Base-by-base conservation (phyloP, 257 asterid species). In the Nicotiana knightiana region DNA sequence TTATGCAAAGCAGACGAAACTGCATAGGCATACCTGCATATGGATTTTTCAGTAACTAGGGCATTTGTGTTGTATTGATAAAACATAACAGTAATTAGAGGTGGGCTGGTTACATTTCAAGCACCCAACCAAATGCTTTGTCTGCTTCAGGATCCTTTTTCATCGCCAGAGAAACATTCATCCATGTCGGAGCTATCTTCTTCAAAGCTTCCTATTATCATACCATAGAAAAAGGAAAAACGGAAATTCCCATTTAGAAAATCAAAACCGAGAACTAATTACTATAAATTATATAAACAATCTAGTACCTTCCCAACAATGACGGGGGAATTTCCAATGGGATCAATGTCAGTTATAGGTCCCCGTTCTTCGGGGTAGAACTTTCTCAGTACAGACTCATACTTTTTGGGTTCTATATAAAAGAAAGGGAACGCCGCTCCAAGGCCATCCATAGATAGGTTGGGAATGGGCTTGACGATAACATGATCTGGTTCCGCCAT, bases 71-170 rank as follows among this genome's bases (percentile, higher is more conserved):
- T 26, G 17, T 75, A 35, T 10, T 61, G 26, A 61, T 48, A 46
- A 16, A 66, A 81, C 28, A n/a, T 58, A 32, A 43, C 65, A 62
- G 55, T 71, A 21, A 57, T 61, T 58, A 81, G 15, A 32, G 67
- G 32, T 18, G 65, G 39, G 82, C 53, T 58, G 59, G 89, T 88
- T 90, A 93, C 98, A 96, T 96, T 91, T 96, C 99, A 75, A 96
- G 98, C 65, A 96, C 99, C 98, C 99, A 96, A 79, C 99, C 99
- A 85, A 96, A 96, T 78, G 94, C 90, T 84, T 94, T 96, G 87
- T 96, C 99, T 54, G 98, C 85, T 85, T 92, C 95, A 5, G 97
- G 94, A 86, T 96, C 98, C 88, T 92, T 93, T 90, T 94, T 96
- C 99, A 96, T 94, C 43, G 95, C 94, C 83, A 96, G 84, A 15